Conservation (phyloP, 73 alveolate species). For the Paramecium caudatum region DNA sequence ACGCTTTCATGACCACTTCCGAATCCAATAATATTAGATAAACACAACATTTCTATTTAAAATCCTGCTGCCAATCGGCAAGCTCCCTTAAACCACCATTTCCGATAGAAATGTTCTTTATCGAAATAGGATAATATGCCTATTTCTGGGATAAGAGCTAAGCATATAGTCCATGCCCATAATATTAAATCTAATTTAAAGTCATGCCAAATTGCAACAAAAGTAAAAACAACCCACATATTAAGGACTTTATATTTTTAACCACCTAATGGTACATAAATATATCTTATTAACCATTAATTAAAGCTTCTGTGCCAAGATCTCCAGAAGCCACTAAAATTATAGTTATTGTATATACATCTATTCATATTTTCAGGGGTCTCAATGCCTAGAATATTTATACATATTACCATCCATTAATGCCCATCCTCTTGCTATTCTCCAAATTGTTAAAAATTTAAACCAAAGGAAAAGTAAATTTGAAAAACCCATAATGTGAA, state of each 20-base stretch:
- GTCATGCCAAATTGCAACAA: slow-evolving; percentile 95
- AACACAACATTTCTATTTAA: neutral
- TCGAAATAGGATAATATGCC: slow-evolving; percentile 75
- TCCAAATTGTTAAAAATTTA: slow-evolving; percentile 89
- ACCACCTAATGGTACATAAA: slow-evolving; percentile 96
- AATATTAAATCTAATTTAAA: slow-evolving; percentile 80
- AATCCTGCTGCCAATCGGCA: neutral
- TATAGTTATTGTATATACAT: slow-evolving; percentile 87
- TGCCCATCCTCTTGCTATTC: slow-evolving; percentile 89
- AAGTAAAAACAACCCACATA: slow-evolving; percentile 87
- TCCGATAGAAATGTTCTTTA: slow-evolving; percentile 66
- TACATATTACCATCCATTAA: slow-evolving; percentile 86
- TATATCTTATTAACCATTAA: slow-evolving; percentile 92
- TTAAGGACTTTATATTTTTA: slow-evolving; percentile 79
- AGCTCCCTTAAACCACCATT: neutral
- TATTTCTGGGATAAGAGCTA: slow-evolving; percentile 88
- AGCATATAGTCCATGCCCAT: slow-evolving; percentile 93
- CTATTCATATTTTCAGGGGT: slow-evolving; percentile 93
- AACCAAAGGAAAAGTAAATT: slow-evolving; percentile 75
- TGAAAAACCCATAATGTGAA: slow-evolving; percentile 8
- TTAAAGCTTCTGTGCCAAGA: slow-evolving; percentile 94
- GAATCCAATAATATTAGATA: slow-evolving; percentile 28
- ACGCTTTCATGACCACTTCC: slow-evolving; percentile 31
- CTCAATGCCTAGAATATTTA: slow-evolving; percentile 24
- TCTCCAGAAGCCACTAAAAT: slow-evolving; percentile 93